These are phyloP conservation scores for Arachis monticola DNA, from an alignment of 331 rosid genomes.

Conservation along the genomic window DNA sequence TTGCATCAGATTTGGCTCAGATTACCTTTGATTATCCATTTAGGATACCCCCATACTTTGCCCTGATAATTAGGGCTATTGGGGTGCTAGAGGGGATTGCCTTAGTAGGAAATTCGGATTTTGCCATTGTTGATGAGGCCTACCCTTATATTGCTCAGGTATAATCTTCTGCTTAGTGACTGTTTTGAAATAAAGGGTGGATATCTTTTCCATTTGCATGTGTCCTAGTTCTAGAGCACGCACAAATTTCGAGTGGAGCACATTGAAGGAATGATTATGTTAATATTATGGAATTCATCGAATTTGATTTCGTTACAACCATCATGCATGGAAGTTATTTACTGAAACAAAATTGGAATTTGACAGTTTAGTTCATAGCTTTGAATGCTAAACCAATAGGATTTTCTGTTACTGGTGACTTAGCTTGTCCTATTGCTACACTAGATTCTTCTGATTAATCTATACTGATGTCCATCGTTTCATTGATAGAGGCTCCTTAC, in stretches of 20 bases:
- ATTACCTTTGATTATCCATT: slow-evolving; percentile 99
- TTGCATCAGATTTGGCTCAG: slow-evolving; percentile 97
- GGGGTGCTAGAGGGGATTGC: slow-evolving; percentile 98
- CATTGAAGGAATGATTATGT: not conserved
- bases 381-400: slow-evolving; percentile 21
- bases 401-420: slow-evolving; percentile 21
- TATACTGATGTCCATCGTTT: slow-evolving; percentile 29
- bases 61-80: slow-evolving; percentile 97
- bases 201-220: slow-evolving; percentile 16
- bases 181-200: slow-evolving; percentile 5
- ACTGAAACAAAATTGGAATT: slow-evolving; percentile 24
- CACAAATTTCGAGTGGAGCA: not conserved
- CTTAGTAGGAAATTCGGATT: slow-evolving; percentile 94
- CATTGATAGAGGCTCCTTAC: slow-evolving; percentile 86
- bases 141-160: slow-evolving; percentile 99
- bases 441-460: slow-evolving; percentile 28
- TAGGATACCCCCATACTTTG: slow-evolving; percentile 97
- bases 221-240: slow-evolving; percentile 19
- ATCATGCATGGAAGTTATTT: not conserved
- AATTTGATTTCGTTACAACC: slow-evolving; percentile 9
- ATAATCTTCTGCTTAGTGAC: slow-evolving; percentile 22
- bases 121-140: slow-evolving; percentile 98
- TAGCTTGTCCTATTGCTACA: slow-evolving; percentile 14
- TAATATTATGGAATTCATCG: not conserved
- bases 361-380: slow-evolving; percentile 22